phyloP scores from a whole-genome alignment of 2,329 filamentous ascomycete genomes.

The Hypoxylon sp. region DNA sequence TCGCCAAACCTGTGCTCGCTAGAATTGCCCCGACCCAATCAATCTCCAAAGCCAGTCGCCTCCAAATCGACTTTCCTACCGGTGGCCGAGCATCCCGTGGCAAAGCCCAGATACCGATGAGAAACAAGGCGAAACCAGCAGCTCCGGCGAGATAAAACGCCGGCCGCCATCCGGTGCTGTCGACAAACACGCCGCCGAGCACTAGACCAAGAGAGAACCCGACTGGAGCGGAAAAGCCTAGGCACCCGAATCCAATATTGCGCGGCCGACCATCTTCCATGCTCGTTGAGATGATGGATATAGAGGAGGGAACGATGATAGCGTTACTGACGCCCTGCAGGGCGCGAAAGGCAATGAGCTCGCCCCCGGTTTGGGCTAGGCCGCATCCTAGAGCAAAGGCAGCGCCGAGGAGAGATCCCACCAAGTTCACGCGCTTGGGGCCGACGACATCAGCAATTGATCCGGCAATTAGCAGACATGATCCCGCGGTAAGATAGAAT shows the following conservation, averaged over 20 bases:
- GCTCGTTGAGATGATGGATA: neutral
- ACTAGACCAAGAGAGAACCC: constrained; percentile 11
- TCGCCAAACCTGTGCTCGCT: constrained; percentile 1
- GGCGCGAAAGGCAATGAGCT: constrained; percentile 12
- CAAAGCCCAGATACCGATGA: constrained; percentile 11
- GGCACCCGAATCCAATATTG: constrained; percentile 4
- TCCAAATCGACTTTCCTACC: neutral
- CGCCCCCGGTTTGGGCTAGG: constrained; percentile 2
- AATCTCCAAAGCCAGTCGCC: constrained; percentile 5
- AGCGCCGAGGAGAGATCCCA: constrained; percentile 5
- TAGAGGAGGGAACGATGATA: neutral
- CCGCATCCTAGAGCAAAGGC: neutral
- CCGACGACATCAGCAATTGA: constrained; percentile 10
- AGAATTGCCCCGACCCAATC: constrained; percentile 15
- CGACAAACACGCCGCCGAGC: constrained; percentile 6
- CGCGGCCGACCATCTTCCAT: neutral
- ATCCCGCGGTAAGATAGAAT: constrained; percentile 6
- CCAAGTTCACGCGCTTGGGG: neutral
- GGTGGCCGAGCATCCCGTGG: neutral
- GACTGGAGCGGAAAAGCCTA: neutral
- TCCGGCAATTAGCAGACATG: neutral
- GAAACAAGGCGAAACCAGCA: constrained; percentile 3
- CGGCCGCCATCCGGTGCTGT: constrained; percentile 3
- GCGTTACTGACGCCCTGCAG: constrained; percentile 5
- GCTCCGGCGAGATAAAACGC: constrained; percentile 9